Percentiles rank a stretch among this genome's conserved stretches.
These are phyloP conservation scores for Ustilago loliicola DNA, from an alignment of 1,284 basidiomycete genomes.

Conservation along the genomic window DNA sequence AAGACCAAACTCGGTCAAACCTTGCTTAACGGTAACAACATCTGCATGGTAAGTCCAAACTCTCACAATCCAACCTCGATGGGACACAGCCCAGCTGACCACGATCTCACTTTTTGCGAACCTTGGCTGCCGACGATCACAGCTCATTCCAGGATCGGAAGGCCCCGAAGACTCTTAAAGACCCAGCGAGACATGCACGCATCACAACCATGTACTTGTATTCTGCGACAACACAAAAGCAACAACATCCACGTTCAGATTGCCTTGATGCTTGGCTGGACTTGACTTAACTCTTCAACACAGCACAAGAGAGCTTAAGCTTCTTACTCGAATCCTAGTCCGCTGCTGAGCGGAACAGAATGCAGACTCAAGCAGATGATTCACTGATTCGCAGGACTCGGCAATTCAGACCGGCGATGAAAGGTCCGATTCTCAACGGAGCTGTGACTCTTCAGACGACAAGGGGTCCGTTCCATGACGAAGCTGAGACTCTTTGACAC, in stretches of 20 bases:
- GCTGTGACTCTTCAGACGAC: too few species aligned
- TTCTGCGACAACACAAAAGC: not conserved
- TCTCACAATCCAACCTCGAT: not conserved
- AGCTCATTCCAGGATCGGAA: conserved; percentile 58
- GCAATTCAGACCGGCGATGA: not conserved
- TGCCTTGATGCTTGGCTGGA: not conserved
- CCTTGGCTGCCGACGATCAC: not conserved
- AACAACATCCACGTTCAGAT: conserved; percentile 4
- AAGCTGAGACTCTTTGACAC: not conserved
- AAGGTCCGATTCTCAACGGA: not conserved
- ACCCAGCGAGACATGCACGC: not conserved
- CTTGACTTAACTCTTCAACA: not conserved
- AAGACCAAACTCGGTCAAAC: conserved; percentile 89
- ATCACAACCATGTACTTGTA: conserved; percentile 36
- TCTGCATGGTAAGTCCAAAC: conserved; percentile 83
- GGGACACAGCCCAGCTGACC: not conserved
- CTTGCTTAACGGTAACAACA: conserved; percentile 95
- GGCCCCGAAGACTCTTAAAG: conserved; percentile 40
- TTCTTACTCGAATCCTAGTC: too few species aligned
- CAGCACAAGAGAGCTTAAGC: too few species aligned
- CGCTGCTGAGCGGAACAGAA: too few species aligned
- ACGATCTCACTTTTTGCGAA: not conserved
- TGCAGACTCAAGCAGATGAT: too few species aligned
- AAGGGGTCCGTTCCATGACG: not conserved
- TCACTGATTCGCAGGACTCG: too few species aligned